Evolutionary conservation across 1,139 yeast species (phyloP).

Genomic region (Diutina rugosa): DNA sequence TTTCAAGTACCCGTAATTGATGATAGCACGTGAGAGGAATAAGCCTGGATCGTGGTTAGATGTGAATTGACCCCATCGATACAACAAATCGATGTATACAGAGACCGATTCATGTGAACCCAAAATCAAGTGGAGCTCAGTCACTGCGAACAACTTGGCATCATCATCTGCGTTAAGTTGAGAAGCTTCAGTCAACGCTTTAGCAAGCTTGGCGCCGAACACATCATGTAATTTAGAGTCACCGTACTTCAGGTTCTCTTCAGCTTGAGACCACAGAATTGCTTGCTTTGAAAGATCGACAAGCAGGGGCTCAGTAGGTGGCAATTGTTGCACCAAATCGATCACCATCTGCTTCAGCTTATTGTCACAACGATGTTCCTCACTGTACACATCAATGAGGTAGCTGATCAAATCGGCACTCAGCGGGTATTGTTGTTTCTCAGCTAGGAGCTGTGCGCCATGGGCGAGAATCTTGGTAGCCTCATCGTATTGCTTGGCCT

Average conservation of each 20-base stretch:
- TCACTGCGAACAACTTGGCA: constrained; percentile 23
- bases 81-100: constrained; percentile 40
- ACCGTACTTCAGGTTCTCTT: constrained; percentile 42
- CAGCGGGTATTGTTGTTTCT: constrained; percentile 64
- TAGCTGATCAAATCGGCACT: constrained; percentile 70
- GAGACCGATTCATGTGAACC: constrained; percentile 54
- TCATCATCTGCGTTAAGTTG: constrained; percentile 14
- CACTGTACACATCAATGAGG: constrained; percentile 53
- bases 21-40: constrained; percentile 47
- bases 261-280: constrained; percentile 49
- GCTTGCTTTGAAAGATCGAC: constrained; percentile 53
- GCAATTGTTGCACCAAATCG: constrained; percentile 34
- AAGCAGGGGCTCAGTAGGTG: constrained; percentile 55
- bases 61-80: constrained; percentile 38
- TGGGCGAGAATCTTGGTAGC: constrained; percentile 65
- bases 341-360: constrained; percentile 25
- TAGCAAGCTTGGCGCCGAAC: constrained; percentile 53
- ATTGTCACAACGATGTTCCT: constrained; percentile 26
- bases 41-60: constrained; percentile 30
- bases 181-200: constrained; percentile 10
- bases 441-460: constrained; percentile 55
- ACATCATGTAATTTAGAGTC: constrained; percentile 66
- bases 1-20: constrained; percentile 55
- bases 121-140: constrained; percentile 47
- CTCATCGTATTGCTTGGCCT: constrained; percentile 49